These are phyloP conservation scores for Fusarium sp. DNA, from an alignment of 2,329 filamentous ascomycete genomes.

Conservation along the genomic window DNA sequence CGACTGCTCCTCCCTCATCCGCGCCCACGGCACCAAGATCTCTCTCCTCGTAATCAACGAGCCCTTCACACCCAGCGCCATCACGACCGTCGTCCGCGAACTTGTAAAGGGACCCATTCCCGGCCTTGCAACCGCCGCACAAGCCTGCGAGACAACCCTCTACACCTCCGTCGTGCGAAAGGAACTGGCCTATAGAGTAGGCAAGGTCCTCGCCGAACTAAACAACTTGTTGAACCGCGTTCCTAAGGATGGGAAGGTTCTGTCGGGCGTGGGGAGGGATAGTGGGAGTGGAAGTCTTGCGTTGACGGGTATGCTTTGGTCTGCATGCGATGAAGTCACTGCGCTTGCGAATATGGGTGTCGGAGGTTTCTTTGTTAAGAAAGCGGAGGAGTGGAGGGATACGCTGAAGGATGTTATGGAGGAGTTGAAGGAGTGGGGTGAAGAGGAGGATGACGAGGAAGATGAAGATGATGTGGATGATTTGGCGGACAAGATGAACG, in stretches of 20 bases:
- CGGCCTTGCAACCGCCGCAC: constrained; percentile 76
- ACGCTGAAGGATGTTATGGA: constrained; percentile 84
- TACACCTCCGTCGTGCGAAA: constrained; percentile 73
- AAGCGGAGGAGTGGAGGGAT: constrained; percentile 79
- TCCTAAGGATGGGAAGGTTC: constrained; percentile 66
- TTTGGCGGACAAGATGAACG: constrained; percentile 48
- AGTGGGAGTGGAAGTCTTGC: constrained; percentile 67
- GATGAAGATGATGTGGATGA: constrained; percentile 62
- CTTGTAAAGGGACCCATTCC: constrained; percentile 80
- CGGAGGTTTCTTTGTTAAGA: constrained; percentile 75
- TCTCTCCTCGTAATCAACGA: constrained; percentile 88
- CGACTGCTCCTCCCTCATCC: constrained; percentile 78
- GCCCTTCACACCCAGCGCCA: constrained; percentile 84
- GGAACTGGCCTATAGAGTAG: constrained; percentile 71
- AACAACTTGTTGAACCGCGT: constrained; percentile 70
- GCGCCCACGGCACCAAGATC: constrained; percentile 87
- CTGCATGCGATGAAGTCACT: constrained; percentile 80
- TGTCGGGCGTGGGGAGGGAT: constrained; percentile 49
- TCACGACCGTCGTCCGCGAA: constrained; percentile 76
- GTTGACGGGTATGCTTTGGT: constrained; percentile 84
- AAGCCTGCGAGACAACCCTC: constrained; percentile 69
- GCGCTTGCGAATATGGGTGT: constrained; percentile 75
- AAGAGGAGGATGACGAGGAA: constrained; percentile 73
- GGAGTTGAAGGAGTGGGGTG: constrained; percentile 89
- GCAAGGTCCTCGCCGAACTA: constrained; percentile 72